A percentile compares a stretch with the other conserved stretches of the same genome.
Conservation (phyloP, 2,329 filamentous ascomycete species). For the Claviceps sorghi region DNA sequence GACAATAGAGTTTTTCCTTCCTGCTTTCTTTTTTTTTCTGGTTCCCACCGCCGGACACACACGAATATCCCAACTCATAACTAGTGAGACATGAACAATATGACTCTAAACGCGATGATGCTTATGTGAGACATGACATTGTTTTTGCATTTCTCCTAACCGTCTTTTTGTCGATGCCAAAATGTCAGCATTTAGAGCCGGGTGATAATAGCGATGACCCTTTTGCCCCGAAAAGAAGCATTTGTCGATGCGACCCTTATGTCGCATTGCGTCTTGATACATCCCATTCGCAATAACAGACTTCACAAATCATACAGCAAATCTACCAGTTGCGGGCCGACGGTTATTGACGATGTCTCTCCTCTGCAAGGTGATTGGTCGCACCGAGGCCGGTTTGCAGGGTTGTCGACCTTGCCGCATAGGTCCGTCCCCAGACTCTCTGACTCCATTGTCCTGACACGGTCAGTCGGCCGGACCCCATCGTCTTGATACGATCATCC, state of each 20-base stretch:
- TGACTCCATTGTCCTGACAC: background rate
- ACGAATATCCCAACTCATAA: background rate
- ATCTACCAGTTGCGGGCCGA: background rate
- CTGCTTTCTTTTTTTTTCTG: background rate
- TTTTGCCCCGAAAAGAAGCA: slow-evolving; percentile 4
- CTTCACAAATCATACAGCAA: background rate
- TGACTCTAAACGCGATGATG: background rate
- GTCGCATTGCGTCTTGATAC: background rate
- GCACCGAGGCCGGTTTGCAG: background rate
- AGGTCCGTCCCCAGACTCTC: background rate
- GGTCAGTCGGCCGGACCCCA: background rate
- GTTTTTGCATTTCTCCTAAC: background rate
- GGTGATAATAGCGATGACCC: background rate
- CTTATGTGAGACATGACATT: background rate
- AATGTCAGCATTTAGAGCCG: background rate
- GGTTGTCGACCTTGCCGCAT: background rate
- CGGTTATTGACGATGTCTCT: background rate
- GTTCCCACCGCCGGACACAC: background rate
- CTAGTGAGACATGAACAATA: background rate
- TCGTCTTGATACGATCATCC: background rate
- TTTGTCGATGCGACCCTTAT: background rate
- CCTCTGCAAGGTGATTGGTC: background rate
- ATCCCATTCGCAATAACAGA: background rate
- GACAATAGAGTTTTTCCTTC: background rate
- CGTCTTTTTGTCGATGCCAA: background rate